Evolutionary conservation across 257 asterid species (phyloP).

Genomic region (Osmanthus fragrans): DNA sequence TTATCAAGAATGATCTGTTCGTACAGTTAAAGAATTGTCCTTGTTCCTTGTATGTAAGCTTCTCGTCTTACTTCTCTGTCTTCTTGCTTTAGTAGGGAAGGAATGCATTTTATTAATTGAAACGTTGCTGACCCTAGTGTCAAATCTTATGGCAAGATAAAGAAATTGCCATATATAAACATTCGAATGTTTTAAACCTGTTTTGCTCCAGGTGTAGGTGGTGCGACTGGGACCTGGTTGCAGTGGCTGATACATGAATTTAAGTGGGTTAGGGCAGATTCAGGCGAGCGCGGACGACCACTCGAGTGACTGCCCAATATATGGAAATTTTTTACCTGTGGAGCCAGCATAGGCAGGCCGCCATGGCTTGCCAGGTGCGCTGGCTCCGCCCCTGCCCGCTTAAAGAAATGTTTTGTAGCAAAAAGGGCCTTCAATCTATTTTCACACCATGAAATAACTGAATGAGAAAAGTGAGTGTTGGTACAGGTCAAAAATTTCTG

Average conservation of each 20-base stretch:
- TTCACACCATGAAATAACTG: neutral
- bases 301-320: too few relatives aligned
- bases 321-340: too few relatives aligned
- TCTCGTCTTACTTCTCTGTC: neutral
- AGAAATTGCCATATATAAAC: neutral
- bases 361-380: too few relatives aligned
- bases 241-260: neutral
- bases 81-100: neutral
- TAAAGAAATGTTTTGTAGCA: neutral
- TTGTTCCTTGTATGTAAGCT: neutral
- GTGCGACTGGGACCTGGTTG: neutral
- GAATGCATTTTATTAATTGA: neutral
- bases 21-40: neutral
- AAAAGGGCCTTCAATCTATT: neutral
- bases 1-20: neutral
- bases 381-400: neutral
- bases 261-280: too few relatives aligned
- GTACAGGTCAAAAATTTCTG: constrained; percentile 6
- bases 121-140: neutral
- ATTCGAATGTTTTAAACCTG: neutral
- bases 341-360: too few relatives aligned
- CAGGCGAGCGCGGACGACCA: too few relatives aligned
- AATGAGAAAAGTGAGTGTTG: neutral
- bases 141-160: neutral
- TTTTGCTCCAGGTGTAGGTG: neutral